Evolutionary conservation across 257 asterid genomes (phyloP).

Genomic region (Solanum rostratum): DNA sequence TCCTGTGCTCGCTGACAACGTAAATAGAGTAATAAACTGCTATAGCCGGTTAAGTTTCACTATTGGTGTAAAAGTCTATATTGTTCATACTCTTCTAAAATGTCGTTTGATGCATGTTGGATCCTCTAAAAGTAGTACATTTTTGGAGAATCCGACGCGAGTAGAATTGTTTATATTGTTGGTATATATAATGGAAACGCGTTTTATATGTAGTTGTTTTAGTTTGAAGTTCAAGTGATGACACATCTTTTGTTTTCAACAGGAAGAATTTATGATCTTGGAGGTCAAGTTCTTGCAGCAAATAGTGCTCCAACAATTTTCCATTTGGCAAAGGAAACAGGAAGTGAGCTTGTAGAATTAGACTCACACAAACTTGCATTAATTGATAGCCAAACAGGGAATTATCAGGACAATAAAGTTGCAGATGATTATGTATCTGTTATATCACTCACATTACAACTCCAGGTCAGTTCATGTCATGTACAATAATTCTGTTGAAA

Average conservation of each 20-base stretch:
- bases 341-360: conserved; percentile 61
- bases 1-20: not conserved
- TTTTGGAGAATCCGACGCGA: too few species aligned
- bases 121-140: too few species aligned
- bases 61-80: not conserved
- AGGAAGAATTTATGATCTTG: conserved; percentile 77
- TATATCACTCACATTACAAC: conserved; percentile 59
- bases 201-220: not conserved
- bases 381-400: conserved; percentile 58
- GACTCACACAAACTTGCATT: conserved; percentile 59
- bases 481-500: not conserved
- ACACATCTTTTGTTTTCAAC: not conserved
- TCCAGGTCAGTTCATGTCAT: conserved; percentile 41
- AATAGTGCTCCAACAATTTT: conserved; percentile 77
- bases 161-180: not conserved
- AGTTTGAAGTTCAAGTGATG: not conserved
- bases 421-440: conserved; percentile 78
- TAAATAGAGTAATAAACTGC: not conserved
- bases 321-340: conserved; percentile 57
- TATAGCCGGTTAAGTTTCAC: not conserved
- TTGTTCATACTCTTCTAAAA: too few species aligned
- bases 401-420: conserved; percentile 50
- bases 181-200: not conserved
- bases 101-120: too few species aligned
- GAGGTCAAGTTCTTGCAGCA: conserved; percentile 88